Evolutionary conservation across 2,329 filamentous ascomycete genomes (phyloP).

Genomic region (Neophaeococcomyces aloes): DNA sequence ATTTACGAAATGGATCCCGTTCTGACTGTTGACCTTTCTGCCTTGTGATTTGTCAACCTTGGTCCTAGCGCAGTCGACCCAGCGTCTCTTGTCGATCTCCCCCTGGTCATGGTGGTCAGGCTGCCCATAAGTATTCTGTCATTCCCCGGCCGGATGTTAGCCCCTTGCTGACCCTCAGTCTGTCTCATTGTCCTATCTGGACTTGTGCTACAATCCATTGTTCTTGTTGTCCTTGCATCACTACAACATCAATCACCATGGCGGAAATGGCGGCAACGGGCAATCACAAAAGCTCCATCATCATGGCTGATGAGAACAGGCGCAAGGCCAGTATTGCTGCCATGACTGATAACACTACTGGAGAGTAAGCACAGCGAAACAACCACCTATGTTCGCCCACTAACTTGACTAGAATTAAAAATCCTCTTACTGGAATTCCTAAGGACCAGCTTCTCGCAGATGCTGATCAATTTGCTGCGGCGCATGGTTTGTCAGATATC

Average conservation of each 20-base stretch:
- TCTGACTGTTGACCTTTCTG: too few species aligned
- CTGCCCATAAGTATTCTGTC: too few species aligned
- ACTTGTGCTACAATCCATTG: too few species aligned
- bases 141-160: too few species aligned
- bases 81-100: too few species aligned
- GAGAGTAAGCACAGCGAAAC: slow-evolving; percentile 23
- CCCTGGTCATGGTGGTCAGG: too few species aligned
- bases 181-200: too few species aligned
- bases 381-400: neutral
- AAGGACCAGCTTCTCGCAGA: slow-evolving; percentile 24
- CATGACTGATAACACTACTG: slow-evolving; percentile 26
- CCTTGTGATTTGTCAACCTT: too few species aligned
- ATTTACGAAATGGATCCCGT: too few species aligned
- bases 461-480: slow-evolving; percentile 35
- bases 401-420: slow-evolving; percentile 16
- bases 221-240: too few species aligned
- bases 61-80: too few species aligned
- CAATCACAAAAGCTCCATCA: slow-evolving; percentile 10
- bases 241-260: neutral
- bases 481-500: slow-evolving; percentile 50
- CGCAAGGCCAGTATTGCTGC: slow-evolving; percentile 22
- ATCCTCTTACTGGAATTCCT: slow-evolving; percentile 26
- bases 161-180: too few species aligned
- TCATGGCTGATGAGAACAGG: slow-evolving; percentile 15
- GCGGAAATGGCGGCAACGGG: neutral